Evolutionary conservation across 2,329 filamentous ascomycete species (phyloP).

Genomic region (Pseudogymnoascus verrucosus): DNA sequence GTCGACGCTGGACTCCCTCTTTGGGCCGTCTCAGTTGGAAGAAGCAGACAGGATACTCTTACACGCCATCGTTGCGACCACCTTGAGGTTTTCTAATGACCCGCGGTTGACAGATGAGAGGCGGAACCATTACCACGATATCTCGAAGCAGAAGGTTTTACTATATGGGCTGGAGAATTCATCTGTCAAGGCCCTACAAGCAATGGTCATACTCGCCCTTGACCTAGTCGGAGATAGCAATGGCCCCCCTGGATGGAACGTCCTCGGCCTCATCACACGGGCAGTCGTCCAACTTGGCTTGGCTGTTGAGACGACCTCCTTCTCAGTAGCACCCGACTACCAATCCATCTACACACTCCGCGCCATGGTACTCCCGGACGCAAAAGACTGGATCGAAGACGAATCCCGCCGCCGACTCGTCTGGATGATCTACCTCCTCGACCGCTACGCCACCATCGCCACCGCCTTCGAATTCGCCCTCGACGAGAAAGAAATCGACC

Average conservation of each 20-base stretch:
- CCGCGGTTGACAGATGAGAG: slow-evolving; percentile 63
- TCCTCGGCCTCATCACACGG: slow-evolving; percentile 79
- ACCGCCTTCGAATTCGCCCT: slow-evolving; percentile 89
- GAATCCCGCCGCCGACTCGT: slow-evolving; percentile 78
- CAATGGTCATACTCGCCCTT: slow-evolving; percentile 76
- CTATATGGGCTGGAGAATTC: slow-evolving; percentile 85
- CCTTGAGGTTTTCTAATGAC: slow-evolving; percentile 76
- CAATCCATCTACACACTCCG: slow-evolving; percentile 84
- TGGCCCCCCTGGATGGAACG: slow-evolving; percentile 85
- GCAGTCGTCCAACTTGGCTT: slow-evolving; percentile 83
- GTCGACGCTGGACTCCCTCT: slow-evolving; percentile 72
- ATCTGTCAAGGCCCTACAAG: slow-evolving; percentile 79
- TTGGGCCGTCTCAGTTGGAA: slow-evolving; percentile 66
- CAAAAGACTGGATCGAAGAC: slow-evolving; percentile 81
- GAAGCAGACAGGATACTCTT: slow-evolving; percentile 76
- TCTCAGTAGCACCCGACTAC: slow-evolving; percentile 68
- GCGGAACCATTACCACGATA: slow-evolving; percentile 66
- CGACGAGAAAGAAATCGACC: slow-evolving; percentile 82
- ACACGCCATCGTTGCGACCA: slow-evolving; percentile 83
- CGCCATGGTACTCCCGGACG: slow-evolving; percentile 75
- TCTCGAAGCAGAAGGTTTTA: slow-evolving; percentile 78
- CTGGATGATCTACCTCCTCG: slow-evolving; percentile 90
- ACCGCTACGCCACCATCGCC: slow-evolving; percentile 82
- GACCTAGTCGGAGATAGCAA: slow-evolving; percentile 83
- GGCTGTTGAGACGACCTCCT: slow-evolving; percentile 73